Conservation (phyloP, 768 basidiomycete species). For the Russula olivacea region DNA sequence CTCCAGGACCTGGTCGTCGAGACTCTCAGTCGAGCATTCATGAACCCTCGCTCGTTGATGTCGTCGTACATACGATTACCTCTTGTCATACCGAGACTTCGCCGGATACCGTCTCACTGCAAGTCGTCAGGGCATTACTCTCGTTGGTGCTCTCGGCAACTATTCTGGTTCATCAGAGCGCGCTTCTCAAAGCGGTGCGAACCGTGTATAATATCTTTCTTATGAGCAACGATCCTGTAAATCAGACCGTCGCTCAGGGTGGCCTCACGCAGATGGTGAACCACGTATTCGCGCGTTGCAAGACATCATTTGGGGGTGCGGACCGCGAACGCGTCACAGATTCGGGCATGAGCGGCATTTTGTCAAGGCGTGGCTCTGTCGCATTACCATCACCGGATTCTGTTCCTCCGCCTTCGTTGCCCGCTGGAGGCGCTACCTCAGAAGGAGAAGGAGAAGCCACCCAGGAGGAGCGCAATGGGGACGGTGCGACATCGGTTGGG, state of each 20-base stretch:
- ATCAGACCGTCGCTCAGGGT: slow-evolving; percentile 97
- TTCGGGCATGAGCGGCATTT: slow-evolving; percentile 12
- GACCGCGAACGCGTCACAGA: slow-evolving; percentile 6
- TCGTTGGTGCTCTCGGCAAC: slow-evolving; percentile 83
- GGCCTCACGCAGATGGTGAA: slow-evolving; percentile 98
- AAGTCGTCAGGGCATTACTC: slow-evolving; percentile 93
- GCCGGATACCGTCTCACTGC: slow-evolving; percentile 86
- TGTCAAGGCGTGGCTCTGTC: slow-evolving; percentile 12
- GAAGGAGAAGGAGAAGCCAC: not conserved
- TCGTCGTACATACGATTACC: slow-evolving; percentile 93
- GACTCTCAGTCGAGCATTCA: slow-evolving; percentile 41
- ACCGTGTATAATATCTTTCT: slow-evolving; percentile 99
- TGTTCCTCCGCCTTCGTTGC: slow-evolving; percentile 23
- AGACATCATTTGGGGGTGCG: slow-evolving; percentile 30
- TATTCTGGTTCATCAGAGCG: slow-evolving; percentile 89
- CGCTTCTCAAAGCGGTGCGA: slow-evolving; percentile 89
- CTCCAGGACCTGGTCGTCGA: slow-evolving; percentile 47
- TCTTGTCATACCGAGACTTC: slow-evolving; percentile 84
- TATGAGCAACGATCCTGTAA: slow-evolving; percentile 81
- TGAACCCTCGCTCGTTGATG: slow-evolving; percentile 77
- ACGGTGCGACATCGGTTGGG: not conserved
- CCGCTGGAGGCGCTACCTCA: not conserved
- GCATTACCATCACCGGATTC: slow-evolving; percentile 19
- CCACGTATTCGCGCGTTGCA: slow-evolving; percentile 86
- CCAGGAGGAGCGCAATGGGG: slow-evolving; percentile 1